phyloP scores from a whole-genome alignment of 805 yeast species.

The Candida ficus region DNA sequence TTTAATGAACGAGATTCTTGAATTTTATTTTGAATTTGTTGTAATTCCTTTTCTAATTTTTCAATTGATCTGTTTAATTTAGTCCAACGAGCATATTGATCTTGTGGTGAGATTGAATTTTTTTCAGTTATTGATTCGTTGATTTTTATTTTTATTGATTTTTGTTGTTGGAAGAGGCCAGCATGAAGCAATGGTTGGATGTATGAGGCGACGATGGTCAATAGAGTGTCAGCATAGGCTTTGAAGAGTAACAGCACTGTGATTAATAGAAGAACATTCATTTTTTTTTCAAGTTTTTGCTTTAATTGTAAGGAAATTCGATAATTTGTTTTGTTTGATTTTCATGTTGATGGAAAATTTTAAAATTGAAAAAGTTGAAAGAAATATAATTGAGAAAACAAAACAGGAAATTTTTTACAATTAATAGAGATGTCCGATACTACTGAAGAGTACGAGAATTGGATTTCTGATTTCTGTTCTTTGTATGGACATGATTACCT shows the following conservation, averaged over 20 bases:
- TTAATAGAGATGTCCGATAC: slow-evolving; percentile 15
- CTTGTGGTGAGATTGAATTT: slow-evolving; percentile 73
- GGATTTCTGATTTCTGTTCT: slow-evolving; percentile 51
- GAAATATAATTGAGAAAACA: too few relatives aligned
- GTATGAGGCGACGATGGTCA: background rate
- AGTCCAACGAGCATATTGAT: slow-evolving; percentile 95
- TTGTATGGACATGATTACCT: slow-evolving; percentile 72
- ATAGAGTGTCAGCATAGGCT: slow-evolving; percentile 29
- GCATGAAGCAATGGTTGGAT: slow-evolving; percentile 29
- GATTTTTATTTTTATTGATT: slow-evolving; percentile 38
- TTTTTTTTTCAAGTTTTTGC: too few relatives aligned
- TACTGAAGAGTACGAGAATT: slow-evolving; percentile 44
- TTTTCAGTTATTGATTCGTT: slow-evolving; percentile 43
- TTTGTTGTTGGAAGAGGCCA: slow-evolving; percentile 20
- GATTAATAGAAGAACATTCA: too few relatives aligned
- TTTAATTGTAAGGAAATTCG: too few relatives aligned
- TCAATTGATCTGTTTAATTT: slow-evolving; percentile 70
- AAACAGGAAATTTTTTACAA: background rate
- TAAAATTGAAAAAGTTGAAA: too few relatives aligned
- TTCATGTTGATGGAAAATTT: too few relatives aligned
- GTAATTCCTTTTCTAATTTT: slow-evolving; percentile 87
- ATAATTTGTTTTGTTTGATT: too few relatives aligned
- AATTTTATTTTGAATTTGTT: slow-evolving; percentile 96
- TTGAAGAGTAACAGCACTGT: slow-evolving; percentile 11
- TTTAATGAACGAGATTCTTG: slow-evolving; percentile 88